Conservation (phyloP, 73 alveolate genomes). For the Effrenium voratum region DNA sequence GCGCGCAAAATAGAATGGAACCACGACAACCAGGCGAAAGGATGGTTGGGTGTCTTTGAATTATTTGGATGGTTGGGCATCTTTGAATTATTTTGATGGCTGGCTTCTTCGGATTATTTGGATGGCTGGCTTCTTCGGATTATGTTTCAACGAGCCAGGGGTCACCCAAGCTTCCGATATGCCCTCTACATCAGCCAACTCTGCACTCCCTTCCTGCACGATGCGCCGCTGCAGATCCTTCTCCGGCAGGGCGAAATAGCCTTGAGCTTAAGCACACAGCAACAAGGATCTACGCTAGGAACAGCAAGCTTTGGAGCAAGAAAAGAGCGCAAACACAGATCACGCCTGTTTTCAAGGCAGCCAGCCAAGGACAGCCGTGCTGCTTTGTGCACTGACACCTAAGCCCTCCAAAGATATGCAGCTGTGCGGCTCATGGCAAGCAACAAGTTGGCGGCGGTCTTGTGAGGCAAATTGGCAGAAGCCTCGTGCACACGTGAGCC, state of each 20-base stretch:
- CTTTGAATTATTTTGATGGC: too few species aligned
- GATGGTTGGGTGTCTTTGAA: background rate
- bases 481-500: too few species aligned
- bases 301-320: background rate
- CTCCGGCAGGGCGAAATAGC: slow-evolving; percentile 54
- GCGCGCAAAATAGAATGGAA: background rate
- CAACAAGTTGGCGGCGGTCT: slow-evolving; percentile 56
- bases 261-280: too few species aligned
- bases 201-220: background rate
- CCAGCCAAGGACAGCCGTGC: too few species aligned
- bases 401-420: too few species aligned
- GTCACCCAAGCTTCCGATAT: too few species aligned
- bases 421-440: slow-evolving; percentile 69
- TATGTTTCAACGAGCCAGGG: too few species aligned
- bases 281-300: background rate
- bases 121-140: too few species aligned
- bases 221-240: slow-evolving; percentile 57
- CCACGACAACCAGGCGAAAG: background rate
- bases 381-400: too few species aligned
- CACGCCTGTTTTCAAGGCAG: background rate
- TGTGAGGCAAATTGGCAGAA: too few species aligned
- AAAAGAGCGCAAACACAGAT: background rate
- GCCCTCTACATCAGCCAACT: too few species aligned
- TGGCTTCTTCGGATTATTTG: too few species aligned
- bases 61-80: background rate